These are phyloP conservation scores for Fusarium equiseti DNA, from an alignment of 2,329 filamentous ascomycete species.

Conservation along the genomic window DNA sequence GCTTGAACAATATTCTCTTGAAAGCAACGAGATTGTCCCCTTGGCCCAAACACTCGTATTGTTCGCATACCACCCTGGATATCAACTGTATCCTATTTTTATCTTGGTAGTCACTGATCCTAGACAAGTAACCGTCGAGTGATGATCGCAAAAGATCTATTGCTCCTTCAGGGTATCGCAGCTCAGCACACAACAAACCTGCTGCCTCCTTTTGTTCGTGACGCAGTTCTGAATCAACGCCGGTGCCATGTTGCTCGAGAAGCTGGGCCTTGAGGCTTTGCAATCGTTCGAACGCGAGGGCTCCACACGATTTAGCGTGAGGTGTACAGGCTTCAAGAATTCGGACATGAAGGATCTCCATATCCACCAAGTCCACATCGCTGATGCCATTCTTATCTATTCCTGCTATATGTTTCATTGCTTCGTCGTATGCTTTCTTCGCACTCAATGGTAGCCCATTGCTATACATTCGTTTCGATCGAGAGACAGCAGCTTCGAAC, in stretches of 20 bases:
- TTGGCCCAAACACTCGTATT: constrained; percentile 16
- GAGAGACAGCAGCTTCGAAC: constrained; percentile 9
- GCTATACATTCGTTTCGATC: constrained; percentile 5
- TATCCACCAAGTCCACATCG: background rate
- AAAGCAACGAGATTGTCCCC: constrained; percentile 17
- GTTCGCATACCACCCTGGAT: constrained; percentile 17
- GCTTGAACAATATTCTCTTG: background rate
- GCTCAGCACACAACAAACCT: constrained; percentile 15
- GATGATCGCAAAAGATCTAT: constrained; percentile 7
- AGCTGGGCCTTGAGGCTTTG: background rate
- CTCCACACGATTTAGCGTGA: background rate
- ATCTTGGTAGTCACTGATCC: background rate
- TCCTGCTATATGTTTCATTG: background rate
- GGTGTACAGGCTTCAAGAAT: constrained; percentile 15
- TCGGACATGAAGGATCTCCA: constrained; percentile 10
- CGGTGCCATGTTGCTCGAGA: background rate
- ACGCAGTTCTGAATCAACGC: background rate
- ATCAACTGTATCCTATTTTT: constrained; percentile 6
- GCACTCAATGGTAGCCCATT: constrained; percentile 8
- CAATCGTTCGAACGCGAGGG: constrained; percentile 5
- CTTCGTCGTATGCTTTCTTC: constrained; percentile 21
- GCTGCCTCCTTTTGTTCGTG: constrained; percentile 9
- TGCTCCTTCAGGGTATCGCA: constrained; percentile 10
- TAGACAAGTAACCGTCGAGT: background rate
- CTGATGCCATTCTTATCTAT: background rate